phyloP scores from a whole-genome alignment of 2,329 filamentous ascomycete genomes.

The Bimuria novae-zelandiae region DNA sequence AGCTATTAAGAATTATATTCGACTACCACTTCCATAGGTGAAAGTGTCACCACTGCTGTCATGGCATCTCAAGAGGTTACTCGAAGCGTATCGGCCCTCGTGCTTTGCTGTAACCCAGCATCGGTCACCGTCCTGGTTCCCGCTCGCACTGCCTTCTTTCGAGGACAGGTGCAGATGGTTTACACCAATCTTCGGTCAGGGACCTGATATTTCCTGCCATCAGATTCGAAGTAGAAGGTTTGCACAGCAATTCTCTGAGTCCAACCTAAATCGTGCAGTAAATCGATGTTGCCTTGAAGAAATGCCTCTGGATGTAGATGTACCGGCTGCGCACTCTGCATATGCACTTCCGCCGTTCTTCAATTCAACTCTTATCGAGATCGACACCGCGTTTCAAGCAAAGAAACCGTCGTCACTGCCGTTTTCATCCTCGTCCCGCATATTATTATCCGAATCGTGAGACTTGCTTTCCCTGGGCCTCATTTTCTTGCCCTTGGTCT shows the following conservation, averaged over 20 bases:
- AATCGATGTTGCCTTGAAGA: too few species aligned
- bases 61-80: background rate
- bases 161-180: background rate
- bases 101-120: background rate
- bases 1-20: too few species aligned
- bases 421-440: conserved; percentile 22
- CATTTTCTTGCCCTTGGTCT: conserved; percentile 8
- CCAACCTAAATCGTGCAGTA: too few species aligned
- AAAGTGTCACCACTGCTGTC: background rate
- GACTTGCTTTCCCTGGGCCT: too few species aligned
- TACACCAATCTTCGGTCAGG: too few species aligned
- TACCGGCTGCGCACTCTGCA: too few species aligned
- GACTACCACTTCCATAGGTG: background rate
- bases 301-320: too few species aligned
- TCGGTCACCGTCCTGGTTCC: background rate
- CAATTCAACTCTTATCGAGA: too few species aligned
- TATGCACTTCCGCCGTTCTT: too few species aligned
- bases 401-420: conserved; percentile 45
- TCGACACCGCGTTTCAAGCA: background rate
- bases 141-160: background rate
- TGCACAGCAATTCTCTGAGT: too few species aligned
- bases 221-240: too few species aligned
- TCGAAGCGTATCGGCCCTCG: background rate
- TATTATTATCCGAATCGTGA: conserved; percentile 15
- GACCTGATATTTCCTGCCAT: too few species aligned